Base-by-base conservation (phyloP, 805 yeast species). In the Suhomyces sp. region DNA sequence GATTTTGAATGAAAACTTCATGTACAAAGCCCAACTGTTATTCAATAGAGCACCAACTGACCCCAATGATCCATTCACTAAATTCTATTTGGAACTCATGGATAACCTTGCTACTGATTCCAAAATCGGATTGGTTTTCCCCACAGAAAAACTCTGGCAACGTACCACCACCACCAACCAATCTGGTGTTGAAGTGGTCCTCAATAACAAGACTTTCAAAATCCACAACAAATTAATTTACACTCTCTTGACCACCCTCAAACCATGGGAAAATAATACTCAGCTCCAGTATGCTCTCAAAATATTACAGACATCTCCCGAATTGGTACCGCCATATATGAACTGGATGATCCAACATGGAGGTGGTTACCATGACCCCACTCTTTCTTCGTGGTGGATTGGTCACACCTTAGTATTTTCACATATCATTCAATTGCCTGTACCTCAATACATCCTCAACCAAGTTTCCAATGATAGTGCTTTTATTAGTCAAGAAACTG, bases 331-430 rank as follows among this genome's bases (percentile, higher is more conserved):
- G 1, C 84, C 88, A 1, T 90, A 83, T 47, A 70, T 78, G 44
- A 65, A 72, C 38, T 72, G 78, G 60, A 50, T 79, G 10, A 70
- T 76, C 2, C 54, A 65, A n/a, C 59, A 63, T 33, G 73, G 81
- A 3, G 78, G 80, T 36, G 88, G 90, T 13, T 66, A 78, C 13
- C 83, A 85, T 51, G 95, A 85, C 42, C 95, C 97, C 0, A 76
- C 81, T 31, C 62, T 83, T 37, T 70, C 91, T 1, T 80, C 91
- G 9, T 87, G 83, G 63, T 90, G 95, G 88, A 68, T 88, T 30
- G 84, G 93, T 6, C 83, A 76, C 58, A 74, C 87, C 1, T 64
- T 81, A 17, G 56, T 87, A 2, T 60, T 81, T 28, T 69, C 80
- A 1, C 76, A 77, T 38, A 68, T 85, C 5, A 68, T 86, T n/a